Conservation (phyloP, 495 filamentous ascomycete species). For the Thermochaetoides thermophila region DNA sequence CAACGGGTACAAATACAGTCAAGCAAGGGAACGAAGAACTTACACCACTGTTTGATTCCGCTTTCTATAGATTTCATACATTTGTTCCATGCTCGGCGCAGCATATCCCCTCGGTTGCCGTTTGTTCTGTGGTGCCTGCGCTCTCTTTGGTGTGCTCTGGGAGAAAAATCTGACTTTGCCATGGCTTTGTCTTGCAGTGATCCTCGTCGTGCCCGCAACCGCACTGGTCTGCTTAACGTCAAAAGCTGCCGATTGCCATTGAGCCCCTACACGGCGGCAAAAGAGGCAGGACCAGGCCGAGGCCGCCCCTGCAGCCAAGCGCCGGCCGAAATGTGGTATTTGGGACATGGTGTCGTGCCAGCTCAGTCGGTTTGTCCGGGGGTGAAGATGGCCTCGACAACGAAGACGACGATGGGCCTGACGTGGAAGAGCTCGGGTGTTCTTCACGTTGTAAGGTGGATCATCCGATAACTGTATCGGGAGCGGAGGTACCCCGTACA, state of each 20-base stretch:
- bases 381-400: not conserved
- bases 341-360: constrained; percentile 8
- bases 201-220: too few relatives aligned
- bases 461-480: too few relatives aligned
- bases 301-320: constrained; percentile 1
- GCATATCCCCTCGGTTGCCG: constrained; percentile 2
- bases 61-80: constrained; percentile 39
- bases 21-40: constrained; percentile 3
- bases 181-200: too few relatives aligned
- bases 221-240: too few relatives aligned
- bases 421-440: too few relatives aligned
- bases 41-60: constrained; percentile 48
- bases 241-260: constrained; percentile 3
- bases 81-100: constrained; percentile 37
- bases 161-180: constrained; percentile 11
- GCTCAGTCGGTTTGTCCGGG: not conserved
- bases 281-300: constrained; percentile 9
- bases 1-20: not conserved
- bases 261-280: constrained; percentile 9
- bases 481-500: too few relatives aligned
- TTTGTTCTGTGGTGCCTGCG: constrained; percentile 8
- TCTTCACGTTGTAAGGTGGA: too few relatives aligned
- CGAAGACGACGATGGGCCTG: too few relatives aligned
- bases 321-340: constrained; percentile 9
- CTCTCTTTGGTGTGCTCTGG: constrained; percentile 4